phyloP scores from a whole-genome alignment of 805 yeast species.

The Saturnispora diversa region DNA sequence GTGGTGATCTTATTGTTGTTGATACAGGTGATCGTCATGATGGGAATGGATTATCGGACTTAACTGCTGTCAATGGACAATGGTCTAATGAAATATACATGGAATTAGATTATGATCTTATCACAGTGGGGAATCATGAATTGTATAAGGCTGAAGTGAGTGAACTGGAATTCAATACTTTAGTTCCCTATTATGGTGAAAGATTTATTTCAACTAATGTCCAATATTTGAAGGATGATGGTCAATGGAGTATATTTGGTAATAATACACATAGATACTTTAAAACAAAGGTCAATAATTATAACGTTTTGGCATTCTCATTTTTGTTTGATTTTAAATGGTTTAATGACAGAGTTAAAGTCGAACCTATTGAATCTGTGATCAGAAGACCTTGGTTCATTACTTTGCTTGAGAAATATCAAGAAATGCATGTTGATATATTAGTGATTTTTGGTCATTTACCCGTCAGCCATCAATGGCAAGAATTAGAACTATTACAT shows the following conservation, averaged over 20 bases:
- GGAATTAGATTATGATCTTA: slow-evolving; percentile 59
- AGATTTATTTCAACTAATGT: slow-evolving; percentile 68
- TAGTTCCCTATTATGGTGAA: slow-evolving; percentile 53
- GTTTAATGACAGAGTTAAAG: slow-evolving; percentile 51
- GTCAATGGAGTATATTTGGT: slow-evolving; percentile 57
- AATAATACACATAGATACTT: slow-evolving; percentile 54
- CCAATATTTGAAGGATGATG: slow-evolving; percentile 40
- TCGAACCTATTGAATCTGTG: slow-evolving; percentile 50
- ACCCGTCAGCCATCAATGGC: slow-evolving; percentile 55
- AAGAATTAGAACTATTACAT: slow-evolving; percentile 44
- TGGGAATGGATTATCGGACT: slow-evolving; percentile 86
- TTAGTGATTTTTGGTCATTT: slow-evolving; percentile 72
- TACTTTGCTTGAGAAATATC: slow-evolving; percentile 31
- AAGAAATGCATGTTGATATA: slow-evolving; percentile 45
- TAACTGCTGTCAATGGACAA: slow-evolving; percentile 64
- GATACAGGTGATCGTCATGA: slow-evolving; percentile 95
- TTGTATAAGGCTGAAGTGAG: slow-evolving; percentile 63
- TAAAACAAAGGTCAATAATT: slow-evolving; percentile 44
- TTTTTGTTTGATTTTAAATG: slow-evolving; percentile 70
- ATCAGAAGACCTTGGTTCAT: slow-evolving; percentile 59
- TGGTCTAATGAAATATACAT: slow-evolving; percentile 56
- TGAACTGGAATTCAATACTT: slow-evolving; percentile 50
- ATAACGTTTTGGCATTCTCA: slow-evolving; percentile 59
- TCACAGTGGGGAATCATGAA: slow-evolving; percentile 90
- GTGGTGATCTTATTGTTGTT: slow-evolving; percentile 60